Conservation (phyloP, 345 rosid genomes). For the Ailanthus altissimus region DNA sequence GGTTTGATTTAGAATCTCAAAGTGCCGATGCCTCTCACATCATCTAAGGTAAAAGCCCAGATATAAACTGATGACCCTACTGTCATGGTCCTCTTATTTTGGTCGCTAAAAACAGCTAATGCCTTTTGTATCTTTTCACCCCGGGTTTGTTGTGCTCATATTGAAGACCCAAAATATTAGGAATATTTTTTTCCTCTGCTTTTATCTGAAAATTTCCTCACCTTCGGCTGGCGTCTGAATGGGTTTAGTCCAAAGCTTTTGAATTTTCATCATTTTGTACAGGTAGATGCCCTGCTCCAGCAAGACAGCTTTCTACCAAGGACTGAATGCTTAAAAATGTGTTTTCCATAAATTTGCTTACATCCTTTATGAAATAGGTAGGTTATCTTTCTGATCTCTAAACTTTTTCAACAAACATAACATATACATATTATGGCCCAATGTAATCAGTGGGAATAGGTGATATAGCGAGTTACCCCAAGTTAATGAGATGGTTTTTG, state of each 20-base stretch:
- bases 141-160: slow-evolving; percentile 19
- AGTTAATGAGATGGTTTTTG: too few relatives aligned
- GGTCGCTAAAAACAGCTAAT: slow-evolving; percentile 20
- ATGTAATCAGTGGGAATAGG: too few relatives aligned
- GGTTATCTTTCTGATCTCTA: background rate
- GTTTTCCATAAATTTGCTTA: background rate
- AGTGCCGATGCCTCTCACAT: slow-evolving; percentile 17
- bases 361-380: background rate
- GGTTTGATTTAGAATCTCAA: slow-evolving; percentile 24
- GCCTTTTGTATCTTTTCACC: slow-evolving; percentile 14
- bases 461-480: too few relatives aligned
- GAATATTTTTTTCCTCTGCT: background rate
- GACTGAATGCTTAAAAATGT: background rate
- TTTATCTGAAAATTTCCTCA: background rate
- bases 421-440: too few relatives aligned
- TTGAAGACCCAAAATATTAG: slow-evolving; percentile 9
- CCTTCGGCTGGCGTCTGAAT: background rate
- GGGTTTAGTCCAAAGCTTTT: background rate
- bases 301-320: background rate
- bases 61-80: slow-evolving; percentile 9
- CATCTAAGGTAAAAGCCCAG: slow-evolving; percentile 10
- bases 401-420: too few relatives aligned
- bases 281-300: background rate
- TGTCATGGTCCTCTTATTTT: slow-evolving; percentile 11
- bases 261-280: background rate